Percentiles rank a stretch among this genome's conserved stretches.
phyloP scores from a whole-genome alignment of 805 yeast species.

The Myxozyma udenii region DNA sequence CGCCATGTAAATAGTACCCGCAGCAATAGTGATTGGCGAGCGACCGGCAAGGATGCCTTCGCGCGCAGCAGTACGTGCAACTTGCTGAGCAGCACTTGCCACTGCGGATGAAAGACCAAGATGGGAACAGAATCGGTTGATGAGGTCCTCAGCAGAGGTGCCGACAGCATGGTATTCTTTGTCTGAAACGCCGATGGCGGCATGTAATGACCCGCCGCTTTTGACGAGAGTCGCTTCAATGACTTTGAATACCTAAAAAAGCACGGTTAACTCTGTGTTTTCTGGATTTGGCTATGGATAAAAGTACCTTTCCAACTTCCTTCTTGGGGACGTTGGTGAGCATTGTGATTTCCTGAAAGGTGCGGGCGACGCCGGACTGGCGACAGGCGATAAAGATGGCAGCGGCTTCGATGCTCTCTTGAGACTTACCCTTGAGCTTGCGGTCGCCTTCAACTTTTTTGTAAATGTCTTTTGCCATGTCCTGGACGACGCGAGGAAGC shows the following conservation, averaged over 20 bases:
- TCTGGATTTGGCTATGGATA: too few species aligned
- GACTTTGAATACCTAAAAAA: constrained; percentile 44
- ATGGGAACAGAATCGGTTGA: constrained; percentile 93
- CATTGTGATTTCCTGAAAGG: constrained; percentile 94
- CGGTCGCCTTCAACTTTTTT: constrained; percentile 86
- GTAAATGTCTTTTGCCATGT: constrained; percentile 94
- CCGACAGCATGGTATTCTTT: constrained; percentile 65
- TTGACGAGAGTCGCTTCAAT: constrained; percentile 60
- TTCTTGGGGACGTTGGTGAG: constrained; percentile 88
- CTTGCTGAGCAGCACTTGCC: constrained; percentile 87
- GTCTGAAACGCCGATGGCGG: constrained; percentile 35
- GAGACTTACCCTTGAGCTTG: constrained; percentile 82
- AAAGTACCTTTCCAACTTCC: constrained; percentile 85
- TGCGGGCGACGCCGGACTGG: constrained; percentile 87
- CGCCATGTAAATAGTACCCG: constrained; percentile 93
- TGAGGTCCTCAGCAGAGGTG: constrained; percentile 88
- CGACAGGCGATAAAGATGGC: constrained; percentile 92
- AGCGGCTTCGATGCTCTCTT: constrained; percentile 94
- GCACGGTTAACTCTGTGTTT: background rate
- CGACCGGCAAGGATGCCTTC: constrained; percentile 93
- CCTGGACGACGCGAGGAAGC: constrained; percentile 90
- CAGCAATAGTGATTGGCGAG: constrained; percentile 95
- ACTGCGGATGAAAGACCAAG: constrained; percentile 80
- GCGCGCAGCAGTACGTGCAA: constrained; percentile 84
- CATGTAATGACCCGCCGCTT: constrained; percentile 23